Conservation (phyloP, 2,329 filamentous ascomycete genomes). For the Penicillium sp. region DNA sequence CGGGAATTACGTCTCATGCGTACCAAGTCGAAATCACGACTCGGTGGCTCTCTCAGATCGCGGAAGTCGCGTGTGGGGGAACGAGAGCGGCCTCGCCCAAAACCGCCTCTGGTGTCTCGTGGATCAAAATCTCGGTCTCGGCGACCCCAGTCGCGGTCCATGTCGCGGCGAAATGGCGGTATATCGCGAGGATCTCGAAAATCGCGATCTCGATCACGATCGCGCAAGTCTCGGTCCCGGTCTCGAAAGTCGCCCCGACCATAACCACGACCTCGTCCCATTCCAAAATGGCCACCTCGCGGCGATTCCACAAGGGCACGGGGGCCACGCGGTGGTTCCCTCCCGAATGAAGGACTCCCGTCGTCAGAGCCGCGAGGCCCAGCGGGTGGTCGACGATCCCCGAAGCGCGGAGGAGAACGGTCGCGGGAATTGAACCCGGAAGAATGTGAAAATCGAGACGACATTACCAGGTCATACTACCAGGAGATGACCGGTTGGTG, state of each 20-base stretch:
- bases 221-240: constrained; percentile 60
- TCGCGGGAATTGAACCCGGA: constrained; percentile 60
- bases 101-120: constrained; percentile 40
- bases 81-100: constrained; percentile 43
- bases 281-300: constrained; percentile 45
- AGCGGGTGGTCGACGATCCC: constrained; percentile 60
- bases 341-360: constrained; percentile 51
- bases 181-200: constrained; percentile 39
- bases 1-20: constrained; percentile 42
- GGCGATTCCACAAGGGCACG: constrained; percentile 68
- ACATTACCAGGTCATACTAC: constrained; percentile 43
- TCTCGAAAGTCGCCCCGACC: constrained; percentile 33
- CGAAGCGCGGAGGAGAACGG: constrained; percentile 64
- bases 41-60: constrained; percentile 33
- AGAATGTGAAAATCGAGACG: constrained; percentile 58
- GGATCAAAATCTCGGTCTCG: constrained; percentile 45
- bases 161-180: constrained; percentile 38
- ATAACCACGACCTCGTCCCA: constrained; percentile 43
- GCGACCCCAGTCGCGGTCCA: constrained; percentile 43
- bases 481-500: constrained; percentile 13
- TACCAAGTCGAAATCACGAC: constrained; percentile 36
- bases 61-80: constrained; percentile 41
- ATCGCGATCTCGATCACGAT: constrained; percentile 42
- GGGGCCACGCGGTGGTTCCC: constrained; percentile 74
- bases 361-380: constrained; percentile 51